These are phyloP conservation scores for Schizosaccharomyces lindneri DNA, from an alignment of 805 yeast species.

Conservation along the genomic window DNA sequence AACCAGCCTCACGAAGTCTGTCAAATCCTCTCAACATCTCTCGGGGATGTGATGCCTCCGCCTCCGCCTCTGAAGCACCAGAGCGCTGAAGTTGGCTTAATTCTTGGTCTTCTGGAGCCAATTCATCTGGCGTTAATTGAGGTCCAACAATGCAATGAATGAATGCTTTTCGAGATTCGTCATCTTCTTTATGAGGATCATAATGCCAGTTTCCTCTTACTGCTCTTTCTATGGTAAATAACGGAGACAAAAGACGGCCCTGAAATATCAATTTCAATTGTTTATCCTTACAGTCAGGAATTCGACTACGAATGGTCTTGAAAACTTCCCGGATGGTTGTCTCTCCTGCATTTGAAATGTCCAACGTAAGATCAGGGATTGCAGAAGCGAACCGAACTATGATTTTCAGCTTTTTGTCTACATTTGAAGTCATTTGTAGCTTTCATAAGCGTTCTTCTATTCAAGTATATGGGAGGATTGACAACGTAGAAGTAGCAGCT, in stretches of 20 bases:
- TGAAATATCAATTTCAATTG: neutral
- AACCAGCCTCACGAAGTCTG: constrained; percentile 58
- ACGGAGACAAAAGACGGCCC: neutral
- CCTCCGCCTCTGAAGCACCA: neutral
- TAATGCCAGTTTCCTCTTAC: neutral
- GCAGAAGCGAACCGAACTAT: neutral
- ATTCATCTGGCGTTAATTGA: neutral
- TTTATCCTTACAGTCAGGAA: neutral
- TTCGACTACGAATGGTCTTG: neutral
- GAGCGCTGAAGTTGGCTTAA: neutral
- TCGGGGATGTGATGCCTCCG: neutral
- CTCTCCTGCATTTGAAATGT: neutral
- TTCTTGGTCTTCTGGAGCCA: neutral
- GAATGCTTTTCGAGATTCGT: neutral
- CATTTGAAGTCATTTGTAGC: neutral
- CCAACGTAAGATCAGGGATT: neutral
- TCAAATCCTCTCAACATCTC: constrained; percentile 40
- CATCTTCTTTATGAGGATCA: neutral
- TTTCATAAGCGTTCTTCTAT: neutral
- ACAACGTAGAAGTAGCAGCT: neutral
- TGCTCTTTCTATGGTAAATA: neutral
- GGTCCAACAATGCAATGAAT: neutral
- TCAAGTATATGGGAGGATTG: neutral
- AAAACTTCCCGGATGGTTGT: neutral
- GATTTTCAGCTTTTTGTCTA: neutral